A percentile compares a stretch with the other conserved stretches of the same genome.
These are phyloP conservation scores for Sodiomyces alkalinus DNA, from an alignment of 2,329 filamentous ascomycete genomes.

Conservation along the genomic window DNA sequence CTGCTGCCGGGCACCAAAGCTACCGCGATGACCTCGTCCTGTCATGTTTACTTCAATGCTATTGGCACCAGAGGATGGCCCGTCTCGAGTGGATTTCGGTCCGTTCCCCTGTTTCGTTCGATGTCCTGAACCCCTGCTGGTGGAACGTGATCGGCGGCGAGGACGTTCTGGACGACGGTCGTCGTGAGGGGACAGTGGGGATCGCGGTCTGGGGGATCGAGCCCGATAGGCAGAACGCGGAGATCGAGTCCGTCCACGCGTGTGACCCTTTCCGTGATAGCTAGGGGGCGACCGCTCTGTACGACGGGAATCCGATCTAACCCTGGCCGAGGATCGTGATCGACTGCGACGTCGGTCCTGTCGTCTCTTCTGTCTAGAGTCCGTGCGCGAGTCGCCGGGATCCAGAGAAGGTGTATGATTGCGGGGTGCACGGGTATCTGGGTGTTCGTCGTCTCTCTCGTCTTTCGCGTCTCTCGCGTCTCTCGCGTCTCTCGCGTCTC, in stretches of 20 bases:
- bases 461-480: no score
- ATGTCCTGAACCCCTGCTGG: conserved; percentile 6
- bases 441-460: no score
- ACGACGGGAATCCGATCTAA: no score
- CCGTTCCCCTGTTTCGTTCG: conserved; percentile 5
- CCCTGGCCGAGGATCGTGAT: conserved; percentile 6
- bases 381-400: conserved; percentile 3
- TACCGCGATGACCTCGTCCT: conserved; percentile 16
- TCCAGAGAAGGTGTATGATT: no score
- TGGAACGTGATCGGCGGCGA: conserved; percentile 5
- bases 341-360: conserved; percentile 5
- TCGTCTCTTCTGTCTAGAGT: conserved; percentile 1
- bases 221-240: conserved; percentile 4
- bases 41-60: conserved; percentile 20
- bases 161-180: conserved; percentile 2
- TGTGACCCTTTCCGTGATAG: conserved; percentile 4
- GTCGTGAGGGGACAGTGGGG: conserved; percentile 3
- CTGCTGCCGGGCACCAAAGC: conserved; percentile 15
- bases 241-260: conserved; percentile 4
- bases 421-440: no score
- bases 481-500: conserved; percentile 5
- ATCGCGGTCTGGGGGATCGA: conserved; percentile 2
- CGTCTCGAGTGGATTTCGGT: conserved; percentile 3
- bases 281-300: neutral
- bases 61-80: conserved; percentile 17